These are phyloP conservation scores for Xeromyces bisporus DNA, from an alignment of 495 filamentous ascomycete genomes.

Conservation along the genomic window DNA sequence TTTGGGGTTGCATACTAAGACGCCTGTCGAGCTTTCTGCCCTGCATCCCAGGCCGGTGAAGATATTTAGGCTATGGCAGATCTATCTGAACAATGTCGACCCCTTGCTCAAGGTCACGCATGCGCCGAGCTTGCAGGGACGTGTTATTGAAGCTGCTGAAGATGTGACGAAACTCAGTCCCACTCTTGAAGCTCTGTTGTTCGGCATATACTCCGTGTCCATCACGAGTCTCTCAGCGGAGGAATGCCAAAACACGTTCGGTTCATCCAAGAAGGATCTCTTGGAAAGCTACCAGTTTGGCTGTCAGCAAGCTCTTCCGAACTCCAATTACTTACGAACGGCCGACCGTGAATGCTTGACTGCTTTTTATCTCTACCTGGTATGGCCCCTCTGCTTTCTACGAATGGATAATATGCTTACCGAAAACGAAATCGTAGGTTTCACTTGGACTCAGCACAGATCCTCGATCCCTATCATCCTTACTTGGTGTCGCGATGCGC, in stretches of 20 bases:
- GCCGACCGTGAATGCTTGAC: constrained; percentile 39
- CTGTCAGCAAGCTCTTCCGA: constrained; percentile 38
- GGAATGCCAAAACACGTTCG: constrained; percentile 26
- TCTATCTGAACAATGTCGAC: constrained; percentile 33
- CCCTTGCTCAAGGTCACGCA: constrained; percentile 38
- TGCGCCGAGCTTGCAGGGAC: constrained; percentile 30
- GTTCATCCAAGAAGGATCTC: constrained; percentile 26
- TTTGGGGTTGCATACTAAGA: constrained; percentile 27
- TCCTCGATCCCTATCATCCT: constrained; percentile 36
- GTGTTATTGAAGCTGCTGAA: constrained; percentile 22
- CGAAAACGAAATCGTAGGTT: constrained; percentile 23
- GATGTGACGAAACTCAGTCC: constrained; percentile 1
- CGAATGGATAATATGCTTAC: neutral
- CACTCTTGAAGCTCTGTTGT: constrained; percentile 25
- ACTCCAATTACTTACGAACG: constrained; percentile 25
- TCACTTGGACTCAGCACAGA: constrained; percentile 27
- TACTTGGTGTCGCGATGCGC: constrained; percentile 35
- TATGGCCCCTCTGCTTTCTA: constrained; percentile 9
- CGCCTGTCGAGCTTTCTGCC: constrained; percentile 25
- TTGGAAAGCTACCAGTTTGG: constrained; percentile 30
- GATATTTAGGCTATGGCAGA: constrained; percentile 31
- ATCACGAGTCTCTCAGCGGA: constrained; percentile 25
- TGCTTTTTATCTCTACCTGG: constrained; percentile 42
- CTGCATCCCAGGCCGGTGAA: constrained; percentile 29
- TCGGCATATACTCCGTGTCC: constrained; percentile 38